Base-by-base conservation (phyloP, 2,329 filamentous ascomycete genomes). In the Chaetomium globosum region DNA sequence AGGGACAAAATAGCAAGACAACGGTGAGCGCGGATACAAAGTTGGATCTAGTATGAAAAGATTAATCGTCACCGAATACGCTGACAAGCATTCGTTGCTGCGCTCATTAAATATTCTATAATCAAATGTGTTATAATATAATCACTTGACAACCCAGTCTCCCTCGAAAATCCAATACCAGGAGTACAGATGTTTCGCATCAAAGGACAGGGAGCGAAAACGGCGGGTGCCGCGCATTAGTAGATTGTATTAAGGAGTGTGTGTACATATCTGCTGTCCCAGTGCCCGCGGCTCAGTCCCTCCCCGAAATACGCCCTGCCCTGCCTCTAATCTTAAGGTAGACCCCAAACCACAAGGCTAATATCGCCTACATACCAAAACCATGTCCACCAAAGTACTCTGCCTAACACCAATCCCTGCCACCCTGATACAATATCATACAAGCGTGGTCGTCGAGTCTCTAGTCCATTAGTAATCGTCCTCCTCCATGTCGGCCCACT, bases 401-500 rank as follows among this genome's bases (percentile, higher is more conserved):
- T 3, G 7, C 3, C 12, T 12, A 23, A n/a, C 9, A 48, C 46
- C 6, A 28, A 13, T 52, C 23, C 51, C 2, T 19, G 26, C 51
- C n/a, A 33, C n/a, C 28, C 53, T 19, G 10, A 19, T 39, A 48
- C 26, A 48, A 19, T 19, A 26, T 53, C 36, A 49, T 46, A 52
- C 49, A 53, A 53, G 8, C 21, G 13, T 23, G 9, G 2, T 19
- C 12, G 12, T 12, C 26, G 3, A 6, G 39, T n/a, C 19, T 28
- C 13, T 28, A 30, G 12, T 31, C 26, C 19, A 7, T 53, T 13
- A 53, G 9, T 55, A 54, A 5, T 61, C 53, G 1, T 65, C 63
- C 1, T 62, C 59, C 36, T 62, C 64, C 4, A 63, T n/a, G 30
- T 63, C 53, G 2, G 43, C 52, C 61, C 61, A 63, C 6, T 33